phyloP scores from a whole-genome alignment of 1,139 yeast genomes.

The Pichia sp. region DNA sequence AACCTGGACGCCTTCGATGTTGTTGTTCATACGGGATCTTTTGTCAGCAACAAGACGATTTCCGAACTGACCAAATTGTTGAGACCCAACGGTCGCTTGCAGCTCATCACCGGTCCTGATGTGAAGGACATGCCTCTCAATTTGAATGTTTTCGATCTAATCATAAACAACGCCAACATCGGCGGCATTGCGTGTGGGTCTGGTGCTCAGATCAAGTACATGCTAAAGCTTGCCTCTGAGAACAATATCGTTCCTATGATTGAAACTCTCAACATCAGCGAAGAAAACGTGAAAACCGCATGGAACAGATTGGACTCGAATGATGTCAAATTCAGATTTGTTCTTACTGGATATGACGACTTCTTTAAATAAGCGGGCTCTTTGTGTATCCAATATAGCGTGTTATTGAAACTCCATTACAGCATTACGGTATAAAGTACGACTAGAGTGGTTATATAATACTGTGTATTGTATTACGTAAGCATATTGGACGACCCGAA shows the following conservation, averaged over 20 bases:
- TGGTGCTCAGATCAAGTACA: conserved; percentile 47
- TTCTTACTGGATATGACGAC: conserved; percentile 49
- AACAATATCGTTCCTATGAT: conserved; percentile 51
- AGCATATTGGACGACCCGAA: too few relatives aligned
- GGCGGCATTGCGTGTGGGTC: conserved; percentile 39
- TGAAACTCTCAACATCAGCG: conserved; percentile 47
- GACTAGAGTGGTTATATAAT: too few relatives aligned
- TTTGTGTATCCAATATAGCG: neutral
- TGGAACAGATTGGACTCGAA: conserved; percentile 46
- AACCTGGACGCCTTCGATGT: conserved; percentile 41
- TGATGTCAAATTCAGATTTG: conserved; percentile 59
- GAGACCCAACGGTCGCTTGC: conserved; percentile 39
- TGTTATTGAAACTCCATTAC: neutral
- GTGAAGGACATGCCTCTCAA: conserved; percentile 26
- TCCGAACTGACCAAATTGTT: conserved; percentile 34
- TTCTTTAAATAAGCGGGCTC: conserved; percentile 8
- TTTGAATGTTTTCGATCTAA: conserved; percentile 27
- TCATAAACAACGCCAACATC: conserved; percentile 32
- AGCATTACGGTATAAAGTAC: neutral
- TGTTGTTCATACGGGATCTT: conserved; percentile 44
- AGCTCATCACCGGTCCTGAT: conserved; percentile 43
- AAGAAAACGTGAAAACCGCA: conserved; percentile 44
- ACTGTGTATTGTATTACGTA: too few relatives aligned
- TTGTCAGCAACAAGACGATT: conserved; percentile 36
- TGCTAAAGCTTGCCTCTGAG: conserved; percentile 50